Conservation (phyloP, 2,329 filamentous ascomycete species). For the Aspergillus alliaceus region DNA sequence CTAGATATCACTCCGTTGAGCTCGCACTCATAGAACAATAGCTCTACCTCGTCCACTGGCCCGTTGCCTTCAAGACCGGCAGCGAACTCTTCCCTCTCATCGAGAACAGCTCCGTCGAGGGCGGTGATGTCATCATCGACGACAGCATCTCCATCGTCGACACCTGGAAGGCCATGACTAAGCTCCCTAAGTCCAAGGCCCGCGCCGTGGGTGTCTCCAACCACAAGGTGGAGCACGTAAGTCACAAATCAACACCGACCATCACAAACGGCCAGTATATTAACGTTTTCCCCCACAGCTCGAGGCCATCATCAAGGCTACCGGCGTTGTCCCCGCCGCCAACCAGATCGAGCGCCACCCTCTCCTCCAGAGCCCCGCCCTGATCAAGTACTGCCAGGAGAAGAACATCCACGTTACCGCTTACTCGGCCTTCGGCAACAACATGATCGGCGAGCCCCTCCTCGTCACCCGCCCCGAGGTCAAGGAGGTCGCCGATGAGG, state of each 20-base stretch:
- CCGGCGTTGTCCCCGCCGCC: conserved; percentile 59
- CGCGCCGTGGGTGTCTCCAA: conserved; percentile 46
- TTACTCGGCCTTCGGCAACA: conserved; percentile 64
- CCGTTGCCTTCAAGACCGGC: conserved; percentile 41
- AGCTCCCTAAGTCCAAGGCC: conserved; percentile 43
- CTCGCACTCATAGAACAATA: conserved; percentile 12
- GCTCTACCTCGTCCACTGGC: conserved; percentile 50
- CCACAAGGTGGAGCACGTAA: conserved; percentile 38
- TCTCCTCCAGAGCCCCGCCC: conserved; percentile 61
- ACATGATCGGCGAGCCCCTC: conserved; percentile 61
- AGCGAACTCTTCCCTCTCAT: conserved; percentile 48
- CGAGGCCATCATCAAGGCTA: conserved; percentile 56
- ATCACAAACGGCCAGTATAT: not conserved
- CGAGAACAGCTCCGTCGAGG: conserved; percentile 35
- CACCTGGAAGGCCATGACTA: conserved; percentile 48
- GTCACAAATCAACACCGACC: conserved; percentile 5
- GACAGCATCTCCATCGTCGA: conserved; percentile 41
- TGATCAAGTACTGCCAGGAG: conserved; percentile 57
- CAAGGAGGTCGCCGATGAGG: conserved; percentile 64
- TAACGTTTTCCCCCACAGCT: conserved; percentile 33
- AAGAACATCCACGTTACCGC: conserved; percentile 63
- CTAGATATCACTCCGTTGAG: not conserved
- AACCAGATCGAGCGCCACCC: conserved; percentile 72
- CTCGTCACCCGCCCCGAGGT: conserved; percentile 63
- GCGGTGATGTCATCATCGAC: conserved; percentile 47